A percentile compares a stretch with the other conserved stretches of the same genome.
Evolutionary conservation across 345 rosid species (phyloP).

Genomic region (Gossypium stocksii): DNA sequence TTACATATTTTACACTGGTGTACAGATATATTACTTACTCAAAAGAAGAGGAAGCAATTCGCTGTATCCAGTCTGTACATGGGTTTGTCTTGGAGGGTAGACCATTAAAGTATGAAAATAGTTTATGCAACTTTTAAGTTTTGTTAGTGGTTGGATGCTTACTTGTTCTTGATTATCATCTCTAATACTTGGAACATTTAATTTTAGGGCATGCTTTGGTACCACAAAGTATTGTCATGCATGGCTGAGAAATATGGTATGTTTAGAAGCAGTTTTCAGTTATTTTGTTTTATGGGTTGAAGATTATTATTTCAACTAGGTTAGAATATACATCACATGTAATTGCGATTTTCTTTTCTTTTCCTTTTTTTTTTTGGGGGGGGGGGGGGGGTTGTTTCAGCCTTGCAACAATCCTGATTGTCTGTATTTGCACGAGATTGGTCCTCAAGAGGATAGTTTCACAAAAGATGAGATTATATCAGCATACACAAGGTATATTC

Average conservation of each 20-base stretch:
- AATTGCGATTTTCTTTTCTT: background rate
- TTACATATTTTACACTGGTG: background rate
- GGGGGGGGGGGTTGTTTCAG: constrained; percentile 27
- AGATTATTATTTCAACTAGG: too few species aligned
- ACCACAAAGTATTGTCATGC: constrained; percentile 96
- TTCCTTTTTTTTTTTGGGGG: background rate
- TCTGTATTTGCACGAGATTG: constrained; percentile 86
- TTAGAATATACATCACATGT: background rate
- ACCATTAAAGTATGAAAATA: constrained; percentile 47
- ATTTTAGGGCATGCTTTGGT: constrained; percentile 86
- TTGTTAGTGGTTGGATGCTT: background rate
- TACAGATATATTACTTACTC: constrained; percentile 76
- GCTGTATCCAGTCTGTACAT: constrained; percentile 90
- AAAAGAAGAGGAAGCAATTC: constrained; percentile 85
- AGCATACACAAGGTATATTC: constrained; percentile 65
- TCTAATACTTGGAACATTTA: constrained; percentile 3
- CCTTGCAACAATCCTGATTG: constrained; percentile 93
- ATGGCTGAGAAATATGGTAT: constrained; percentile 88
- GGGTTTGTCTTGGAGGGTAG: constrained; percentile 85
- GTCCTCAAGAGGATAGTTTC: constrained; percentile 89
- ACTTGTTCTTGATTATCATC: background rate
- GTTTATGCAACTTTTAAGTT: background rate
- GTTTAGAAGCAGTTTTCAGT: constrained; percentile 17
- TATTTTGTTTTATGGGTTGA: constrained; percentile 4
- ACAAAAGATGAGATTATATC: constrained; percentile 91